Evolutionary conservation across 805 yeast species (phyloP), one percentile per base, ranked within the genome.

Genomic region (Yueomyces sp.): DNA sequence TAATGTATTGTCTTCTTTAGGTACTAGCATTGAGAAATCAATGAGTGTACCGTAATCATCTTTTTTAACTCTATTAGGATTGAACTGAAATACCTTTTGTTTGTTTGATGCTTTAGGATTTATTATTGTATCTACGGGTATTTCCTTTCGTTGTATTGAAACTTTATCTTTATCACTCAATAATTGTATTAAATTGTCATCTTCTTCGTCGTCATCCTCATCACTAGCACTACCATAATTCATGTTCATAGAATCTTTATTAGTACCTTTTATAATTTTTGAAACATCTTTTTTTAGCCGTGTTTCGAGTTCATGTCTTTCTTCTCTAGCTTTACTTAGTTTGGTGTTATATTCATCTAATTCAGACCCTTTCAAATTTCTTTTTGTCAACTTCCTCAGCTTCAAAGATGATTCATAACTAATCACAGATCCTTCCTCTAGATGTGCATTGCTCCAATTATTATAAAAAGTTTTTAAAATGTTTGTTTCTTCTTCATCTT

Each of bases 31-130:
- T 36, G 76, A 74, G 38, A 72, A 72, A 48, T 81, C 79, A 26
- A 88, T 78, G 2, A 79, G 63, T 44, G 77, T 80, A 31, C 99
- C 99, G 59, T 90, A 92, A 50, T 90, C 96, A 56, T 92, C 97
- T 40, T 71, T 65, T 50, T 82, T 76, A 28, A 73, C 65, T 51
- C 76, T 74, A 40, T 69, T 72, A 1, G 74, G 72, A 36, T 75
- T 65, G 51, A 67, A 82, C 9, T 95, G 97, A 55, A 90, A 92
- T 84, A 83, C 81, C 39, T 70, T 74, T 70, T 61, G 56, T 73
- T 54, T 58, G 44, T 44, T 52, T 42, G 42, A 53, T 49, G 52
- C 55, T 40, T 41, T 57, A 26, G 51, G 44, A 26, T 48, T 45
- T 4, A 62, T 44, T 8, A 48, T 40, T 4, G 49, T 51, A 45